Percentiles rank a stretch among this genome's conserved stretches.
These are phyloP conservation scores for Debaryomycetaceae sp. DNA, from an alignment of 1,139 yeast species.

Conservation along the genomic window DNA sequence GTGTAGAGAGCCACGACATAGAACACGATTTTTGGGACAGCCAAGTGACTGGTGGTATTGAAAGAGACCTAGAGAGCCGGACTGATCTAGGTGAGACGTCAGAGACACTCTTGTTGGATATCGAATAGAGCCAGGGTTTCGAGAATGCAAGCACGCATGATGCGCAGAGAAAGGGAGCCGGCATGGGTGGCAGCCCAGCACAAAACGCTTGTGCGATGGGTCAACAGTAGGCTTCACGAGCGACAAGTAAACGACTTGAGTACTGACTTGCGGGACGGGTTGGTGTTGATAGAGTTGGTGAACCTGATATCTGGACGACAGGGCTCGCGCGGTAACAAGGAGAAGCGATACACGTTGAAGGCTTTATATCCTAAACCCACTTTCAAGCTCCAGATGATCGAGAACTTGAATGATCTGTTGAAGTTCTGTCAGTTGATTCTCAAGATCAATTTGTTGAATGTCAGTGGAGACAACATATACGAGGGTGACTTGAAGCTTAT, in stretches of 20 bases:
- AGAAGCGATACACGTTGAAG: conserved; percentile 23
- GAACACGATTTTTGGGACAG: too few relatives aligned
- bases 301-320: conserved; percentile 27
- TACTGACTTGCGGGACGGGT: conserved; percentile 37
- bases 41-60: too few relatives aligned
- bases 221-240: conserved; percentile 30
- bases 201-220: conserved; percentile 47
- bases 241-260: conserved; percentile 25
- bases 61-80: too few relatives aligned
- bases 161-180: neutral
- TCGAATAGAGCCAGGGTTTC: too few relatives aligned
- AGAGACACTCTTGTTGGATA: too few relatives aligned
- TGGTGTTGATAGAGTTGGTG: conserved; percentile 34
- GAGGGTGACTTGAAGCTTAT: conserved; percentile 62
- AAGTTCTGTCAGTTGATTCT: conserved; percentile 52
- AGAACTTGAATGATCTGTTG: conserved; percentile 56
- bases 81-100: too few relatives aligned
- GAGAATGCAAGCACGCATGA: neutral
- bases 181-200: conserved; percentile 45
- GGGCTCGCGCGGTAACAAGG: conserved; percentile 9
- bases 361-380: conserved; percentile 46
- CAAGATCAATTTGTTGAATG: conserved; percentile 49
- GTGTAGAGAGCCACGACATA: too few relatives aligned
- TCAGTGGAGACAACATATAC: conserved; percentile 66
- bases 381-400: conserved; percentile 57